Base-by-base conservation (phyloP, 2,329 filamentous ascomycete species). In the Fusarium sp. region DNA sequence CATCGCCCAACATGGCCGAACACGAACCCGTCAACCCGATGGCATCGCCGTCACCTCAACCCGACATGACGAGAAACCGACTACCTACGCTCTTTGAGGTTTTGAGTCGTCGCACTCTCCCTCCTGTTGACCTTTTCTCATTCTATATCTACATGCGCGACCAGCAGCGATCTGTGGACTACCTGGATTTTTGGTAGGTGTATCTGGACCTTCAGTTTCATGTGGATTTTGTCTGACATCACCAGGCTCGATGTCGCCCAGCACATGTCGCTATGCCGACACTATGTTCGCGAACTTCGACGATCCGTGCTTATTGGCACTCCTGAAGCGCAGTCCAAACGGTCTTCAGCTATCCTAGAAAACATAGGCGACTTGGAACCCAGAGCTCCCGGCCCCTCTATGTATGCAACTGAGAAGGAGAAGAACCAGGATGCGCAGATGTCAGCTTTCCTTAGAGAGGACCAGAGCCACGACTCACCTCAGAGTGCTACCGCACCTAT, bases 111-210 rank as follows among this genome's bases (percentile, higher is more conserved):
- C 90, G 94, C 70, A 99, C 96, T n/a, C 86, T 97, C 21, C 93
- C 97, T 50, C 96, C 96, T 0, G 95, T 99, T 61, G 97, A 99
- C 77, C 86, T 99, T 13, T 99, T 97, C 81, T 98, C 94, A 3
- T 99, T 99, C 84, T 99, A 99, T 82, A 99, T 99, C 75, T 99
- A 97, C 82, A 99, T 99, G 96, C 90, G 96, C 76, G 97, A 99
- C 80, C 94, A 98, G 81, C 96, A 99, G 81, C 90, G 94, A 79
- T 98, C 95, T 10, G 96, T 99, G 14, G 96, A 99, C 77, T 99
- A 99, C 76, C 84, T 99, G 43, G 96, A 99, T 79, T 99, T 99
- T 81, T 99, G 97, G 96, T 98, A 84, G 62, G 89, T 78, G 18
- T 12, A 59, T 49, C 34, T 46, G 19, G 25, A 34, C 44, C 26